Percentiles rank a stretch among this genome's conserved stretches.
phyloP scores from a whole-genome alignment of 169 alveolate genomes.

The Babesia bigemina region DNA sequence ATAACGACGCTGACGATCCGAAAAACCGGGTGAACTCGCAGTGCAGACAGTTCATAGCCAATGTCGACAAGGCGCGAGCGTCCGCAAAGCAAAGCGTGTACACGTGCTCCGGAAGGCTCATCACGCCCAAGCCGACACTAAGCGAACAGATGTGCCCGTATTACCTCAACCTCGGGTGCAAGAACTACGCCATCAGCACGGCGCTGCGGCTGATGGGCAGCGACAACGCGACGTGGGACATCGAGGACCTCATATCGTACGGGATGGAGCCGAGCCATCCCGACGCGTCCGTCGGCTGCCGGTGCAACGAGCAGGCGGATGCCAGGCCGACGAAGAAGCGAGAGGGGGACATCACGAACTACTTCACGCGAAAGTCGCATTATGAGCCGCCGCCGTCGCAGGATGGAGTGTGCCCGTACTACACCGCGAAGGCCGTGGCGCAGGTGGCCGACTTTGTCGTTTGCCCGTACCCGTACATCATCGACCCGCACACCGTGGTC shows the following conservation, averaged over 20 bases:
- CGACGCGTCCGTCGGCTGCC: background rate
- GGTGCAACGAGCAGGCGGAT: background rate
- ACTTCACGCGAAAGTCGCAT: background rate
- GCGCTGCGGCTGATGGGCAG: slow-evolving; percentile 16
- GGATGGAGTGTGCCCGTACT: slow-evolving; percentile 54
- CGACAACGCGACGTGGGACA: slow-evolving; percentile 38
- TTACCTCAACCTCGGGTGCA: slow-evolving; percentile 46
- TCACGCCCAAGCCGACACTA: background rate
- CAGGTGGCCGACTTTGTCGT: slow-evolving; percentile 56
- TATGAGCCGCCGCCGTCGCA: background rate
- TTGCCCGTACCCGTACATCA: slow-evolving; percentile 53
- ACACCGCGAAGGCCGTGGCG: slow-evolving; percentile 48
- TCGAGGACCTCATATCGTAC: slow-evolving; percentile 30
- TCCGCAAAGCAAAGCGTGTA: background rate
- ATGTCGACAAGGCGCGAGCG: slow-evolving; percentile 11
- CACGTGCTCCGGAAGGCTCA: slow-evolving; percentile 27
- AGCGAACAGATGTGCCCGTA: slow-evolving; percentile 29
- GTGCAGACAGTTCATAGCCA: slow-evolving; percentile 24
- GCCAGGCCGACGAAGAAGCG: background rate
- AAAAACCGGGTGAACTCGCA: slow-evolving; percentile 2
- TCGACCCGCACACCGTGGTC: slow-evolving; percentile 30
- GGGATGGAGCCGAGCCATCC: slow-evolving; percentile 5
- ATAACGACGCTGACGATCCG: background rate
- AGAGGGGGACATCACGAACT: slow-evolving; percentile 1
- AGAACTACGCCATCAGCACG: slow-evolving; percentile 24